These are phyloP conservation scores for Plantago elongata DNA, from an alignment of 257 asterid species.

Conservation along the genomic window DNA sequence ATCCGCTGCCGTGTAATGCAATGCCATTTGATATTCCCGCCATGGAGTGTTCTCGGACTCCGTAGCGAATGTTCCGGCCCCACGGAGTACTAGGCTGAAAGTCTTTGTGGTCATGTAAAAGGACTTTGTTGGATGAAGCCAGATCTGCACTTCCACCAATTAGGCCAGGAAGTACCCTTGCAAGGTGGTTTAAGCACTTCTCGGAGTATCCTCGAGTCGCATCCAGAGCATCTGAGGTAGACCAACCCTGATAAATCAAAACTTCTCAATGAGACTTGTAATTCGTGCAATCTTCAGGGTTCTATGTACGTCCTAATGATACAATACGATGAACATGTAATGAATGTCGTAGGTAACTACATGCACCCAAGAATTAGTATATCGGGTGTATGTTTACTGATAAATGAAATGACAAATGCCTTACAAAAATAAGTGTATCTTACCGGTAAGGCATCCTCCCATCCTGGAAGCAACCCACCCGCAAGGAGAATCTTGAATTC, in stretches of 20 bases:
- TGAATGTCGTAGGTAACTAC: too few relatives aligned
- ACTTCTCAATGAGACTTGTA: too few relatives aligned
- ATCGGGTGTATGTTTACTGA: too few relatives aligned
- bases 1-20: constrained; percentile 45
- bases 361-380: too few relatives aligned
- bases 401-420: not conserved
- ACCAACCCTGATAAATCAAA: constrained; percentile 33
- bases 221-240: constrained; percentile 41
- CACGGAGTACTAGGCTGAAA: constrained; percentile 33
- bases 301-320: not conserved
- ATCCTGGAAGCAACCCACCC: constrained; percentile 46
- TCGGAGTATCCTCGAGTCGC: constrained; percentile 53
- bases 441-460: constrained; percentile 53
- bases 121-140: constrained; percentile 42
- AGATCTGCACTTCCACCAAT: constrained; percentile 68
- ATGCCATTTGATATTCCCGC: constrained; percentile 55
- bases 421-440: not conserved
- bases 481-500: constrained; percentile 39
- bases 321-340: not conserved
- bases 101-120: constrained; percentile 33
- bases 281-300: not conserved
- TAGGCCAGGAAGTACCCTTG: constrained; percentile 51
- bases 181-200: constrained; percentile 42
- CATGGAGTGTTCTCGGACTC: constrained; percentile 57
- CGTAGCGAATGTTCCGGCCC: constrained; percentile 49